Evolutionary conservation across 2,329 filamentous ascomycete genomes (phyloP), one percentile per base, ranked within the genome.

Genomic region (Penicillium sp.): DNA sequence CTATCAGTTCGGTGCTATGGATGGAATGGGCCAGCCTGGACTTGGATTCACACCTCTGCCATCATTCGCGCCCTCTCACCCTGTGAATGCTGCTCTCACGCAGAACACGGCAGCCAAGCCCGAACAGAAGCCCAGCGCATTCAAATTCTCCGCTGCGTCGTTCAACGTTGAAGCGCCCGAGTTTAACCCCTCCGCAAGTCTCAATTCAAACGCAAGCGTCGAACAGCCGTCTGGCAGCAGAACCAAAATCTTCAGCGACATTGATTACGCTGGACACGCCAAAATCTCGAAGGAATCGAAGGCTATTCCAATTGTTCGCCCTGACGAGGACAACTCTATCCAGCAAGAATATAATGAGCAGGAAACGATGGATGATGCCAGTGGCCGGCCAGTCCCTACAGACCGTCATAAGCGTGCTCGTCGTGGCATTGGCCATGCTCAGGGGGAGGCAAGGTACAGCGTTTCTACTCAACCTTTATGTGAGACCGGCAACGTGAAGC

Each of bases 291-390:
- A 86, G 69, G 83, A 82, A 58, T 88, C 84, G 4, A 96, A 93
- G 70, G 89, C 89, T 8, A 80, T 95, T 46, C 86, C 90, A 0
- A 94, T 95, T 53, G 71, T 91, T 8, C 77, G 77, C 35, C 86
- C 87, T 1, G 76, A 82, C 48, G 82, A 75, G 58, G 70, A 54
- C 49, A 73, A 74, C 56, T 66, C 73, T 53, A 68, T 66, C 42
- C 60, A 64, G 27, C 64, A 66, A 39, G 63, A 66, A 39, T 60
- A 32, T 32, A 7, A 62, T 47, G 62, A 64, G 27, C 63, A 71
- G 18, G 67, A 67, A 12, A 27, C 26, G 6, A 62, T 68, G 8
- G 77, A 85, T 49, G 80, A 82, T 51, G 75, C 78, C 3, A 76
- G 84, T 52, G 83, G 83, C 12, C 80, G 82, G 26, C 68, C 79